Evolutionary conservation across 495 filamentous ascomycete species (phyloP), one percentile per base, ranked within the genome.

Genomic region (Cladorrhinum samala): DNA sequence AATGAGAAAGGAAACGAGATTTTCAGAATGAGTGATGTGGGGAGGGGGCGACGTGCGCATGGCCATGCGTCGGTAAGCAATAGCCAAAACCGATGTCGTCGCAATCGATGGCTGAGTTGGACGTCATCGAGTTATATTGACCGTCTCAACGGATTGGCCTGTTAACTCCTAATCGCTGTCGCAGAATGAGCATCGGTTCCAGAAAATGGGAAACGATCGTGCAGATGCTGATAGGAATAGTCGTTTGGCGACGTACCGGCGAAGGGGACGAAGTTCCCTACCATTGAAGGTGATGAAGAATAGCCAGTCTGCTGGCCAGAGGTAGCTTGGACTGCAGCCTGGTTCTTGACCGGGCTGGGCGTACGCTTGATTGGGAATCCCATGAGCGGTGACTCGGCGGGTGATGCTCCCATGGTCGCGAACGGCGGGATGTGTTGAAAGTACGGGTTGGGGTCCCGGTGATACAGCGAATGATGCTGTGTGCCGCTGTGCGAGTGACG

Each of bases 181-280:
- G 66, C 49, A 54, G 66, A 50, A 68, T 71, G 61, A 72, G 68
- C 56, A 21, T 74, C 67, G 52, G 67, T 8, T 20, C 62, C 59
- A 40, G 42, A 58, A 49, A 74, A 73, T 5, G 70, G 67, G 44
- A 72, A 72, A 59, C 66, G 69, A 49, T 69, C 64, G 62, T 58
- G 60, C 48, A 61, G 23, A 51, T 60, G 64, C 42, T 68, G 69
- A 46, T 71, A 73, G 54, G 64, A 57, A 56, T 62, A 63, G 56
- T 63, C 61, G 57, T 64, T 65, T 53, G 66, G 53, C 60, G 63
- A 68, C 68, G 65, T 71, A 72, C 70, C 68, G 55, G 70, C 52
- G 59, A 69, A 56, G 46, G 62, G 56, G 38, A 59, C 56, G 20
- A 67, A 53, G 49, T 55, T 63, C 55, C 56, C 56, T 40, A 55